A percentile compares a stretch with the other conserved stretches of the same genome.
phyloP scores from a whole-genome alignment of 768 basidiomycete genomes.

The Phylloporus scabripes region DNA sequence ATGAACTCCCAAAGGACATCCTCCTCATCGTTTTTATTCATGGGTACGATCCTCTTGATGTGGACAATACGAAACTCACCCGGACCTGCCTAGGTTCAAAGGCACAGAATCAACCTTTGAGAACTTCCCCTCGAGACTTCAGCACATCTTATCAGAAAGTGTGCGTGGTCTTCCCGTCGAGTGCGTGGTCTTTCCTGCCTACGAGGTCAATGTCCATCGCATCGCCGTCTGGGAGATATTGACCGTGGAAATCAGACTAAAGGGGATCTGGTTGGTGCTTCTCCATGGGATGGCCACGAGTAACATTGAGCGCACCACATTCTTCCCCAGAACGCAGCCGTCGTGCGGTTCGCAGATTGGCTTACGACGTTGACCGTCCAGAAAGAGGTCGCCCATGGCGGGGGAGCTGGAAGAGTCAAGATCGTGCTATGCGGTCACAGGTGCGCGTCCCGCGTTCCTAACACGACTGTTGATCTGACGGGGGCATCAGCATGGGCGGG shows the following conservation, averaged over 20 bases:
- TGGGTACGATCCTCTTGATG: slow-evolving; percentile 43
- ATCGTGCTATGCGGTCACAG: slow-evolving; percentile 90
- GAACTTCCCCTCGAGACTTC: slow-evolving; percentile 73
- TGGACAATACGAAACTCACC: slow-evolving; percentile 1
- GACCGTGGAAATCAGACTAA: slow-evolving; percentile 57
- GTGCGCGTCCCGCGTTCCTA: slow-evolving; percentile 32
- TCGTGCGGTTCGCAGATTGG: slow-evolving; percentile 88
- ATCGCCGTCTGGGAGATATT: slow-evolving; percentile 5
- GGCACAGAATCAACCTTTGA: slow-evolving; percentile 67
- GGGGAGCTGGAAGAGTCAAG: slow-evolving; percentile 66
- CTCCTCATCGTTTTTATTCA: slow-evolving; percentile 76
- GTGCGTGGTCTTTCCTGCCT: slow-evolving; percentile 80
- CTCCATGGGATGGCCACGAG: neutral
- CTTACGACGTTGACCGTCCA: slow-evolving; percentile 84
- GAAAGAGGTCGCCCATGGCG: slow-evolving; percentile 72
- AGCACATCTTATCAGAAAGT: slow-evolving; percentile 68
- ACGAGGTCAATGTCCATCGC: slow-evolving; percentile 52
- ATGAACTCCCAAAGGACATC: slow-evolving; percentile 32
- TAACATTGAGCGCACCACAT: neutral
- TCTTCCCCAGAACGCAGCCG: slow-evolving; percentile 60
- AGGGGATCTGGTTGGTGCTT: slow-evolving; percentile 69
- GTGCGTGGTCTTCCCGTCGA: slow-evolving; percentile 55
- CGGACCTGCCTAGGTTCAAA: slow-evolving; percentile 42
- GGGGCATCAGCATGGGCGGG: slow-evolving; percentile 78
- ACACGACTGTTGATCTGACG: neutral